These are phyloP conservation scores for Tolypocladium album DNA, from an alignment of 2,329 filamentous ascomycete genomes.

Conservation along the genomic window DNA sequence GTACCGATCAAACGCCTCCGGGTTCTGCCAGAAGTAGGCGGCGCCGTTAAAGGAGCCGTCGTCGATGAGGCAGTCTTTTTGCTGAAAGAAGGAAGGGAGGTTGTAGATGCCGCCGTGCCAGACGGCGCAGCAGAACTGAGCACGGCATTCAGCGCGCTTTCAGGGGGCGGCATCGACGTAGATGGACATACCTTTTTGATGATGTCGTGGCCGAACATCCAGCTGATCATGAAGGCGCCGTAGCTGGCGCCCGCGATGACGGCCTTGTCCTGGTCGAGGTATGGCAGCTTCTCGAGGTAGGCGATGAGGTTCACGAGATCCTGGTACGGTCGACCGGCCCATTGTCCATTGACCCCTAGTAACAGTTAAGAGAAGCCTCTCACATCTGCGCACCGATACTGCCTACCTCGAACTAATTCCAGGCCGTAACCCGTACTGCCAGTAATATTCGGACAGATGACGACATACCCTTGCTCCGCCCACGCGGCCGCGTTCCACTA, in stretches of 20 bases:
- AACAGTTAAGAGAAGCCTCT: background rate
- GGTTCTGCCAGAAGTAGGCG: slow-evolving; percentile 29
- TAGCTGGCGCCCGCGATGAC: slow-evolving; percentile 42
- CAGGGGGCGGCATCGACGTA: background rate
- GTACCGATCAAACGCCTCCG: slow-evolving; percentile 35
- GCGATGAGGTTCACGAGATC: slow-evolving; percentile 45
- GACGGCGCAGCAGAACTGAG: slow-evolving; percentile 19
- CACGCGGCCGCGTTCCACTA: slow-evolving; percentile 45
- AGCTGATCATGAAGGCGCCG: slow-evolving; percentile 52
- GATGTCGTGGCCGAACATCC: slow-evolving; percentile 43
- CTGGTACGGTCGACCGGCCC: slow-evolving; percentile 42
- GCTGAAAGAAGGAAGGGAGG: slow-evolving; percentile 15
- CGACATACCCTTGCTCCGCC: slow-evolving; percentile 50
- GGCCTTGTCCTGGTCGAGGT: slow-evolving; percentile 41
- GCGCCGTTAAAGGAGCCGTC: slow-evolving; percentile 31
- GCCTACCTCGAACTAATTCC: slow-evolving; percentile 20
- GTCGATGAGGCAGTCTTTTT: slow-evolving; percentile 11
- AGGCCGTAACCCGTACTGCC: slow-evolving; percentile 46
- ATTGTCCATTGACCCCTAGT: slow-evolving; percentile 35
- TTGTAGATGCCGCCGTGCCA: slow-evolving; percentile 38
- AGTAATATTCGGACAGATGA: slow-evolving; percentile 48
- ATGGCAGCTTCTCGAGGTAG: slow-evolving; percentile 38
- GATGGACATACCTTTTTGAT: slow-evolving; percentile 27
- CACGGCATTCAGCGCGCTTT: background rate
- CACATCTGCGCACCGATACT: background rate